Conservation (phyloP, 2,329 filamentous ascomycete genomes). For the Monilinia fructigena region DNA sequence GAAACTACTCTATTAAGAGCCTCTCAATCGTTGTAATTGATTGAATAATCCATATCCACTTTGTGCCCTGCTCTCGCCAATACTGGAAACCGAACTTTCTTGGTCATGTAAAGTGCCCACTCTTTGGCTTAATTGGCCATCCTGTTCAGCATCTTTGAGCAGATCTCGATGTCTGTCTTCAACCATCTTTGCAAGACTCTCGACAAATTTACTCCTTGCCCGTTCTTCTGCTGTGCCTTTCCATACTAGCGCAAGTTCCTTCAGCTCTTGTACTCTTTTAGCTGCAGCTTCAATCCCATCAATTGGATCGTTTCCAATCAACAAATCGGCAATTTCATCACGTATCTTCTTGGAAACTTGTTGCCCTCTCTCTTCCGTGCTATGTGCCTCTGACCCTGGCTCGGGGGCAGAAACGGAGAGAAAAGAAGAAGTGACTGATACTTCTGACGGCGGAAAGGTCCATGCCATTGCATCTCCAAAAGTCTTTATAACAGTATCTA, state of each 20-base stretch:
- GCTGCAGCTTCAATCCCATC: conserved; percentile 72
- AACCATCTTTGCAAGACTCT: conserved; percentile 75
- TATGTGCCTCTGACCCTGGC: conserved; percentile 61
- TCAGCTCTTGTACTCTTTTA: conserved; percentile 71
- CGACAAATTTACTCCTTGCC: conserved; percentile 76
- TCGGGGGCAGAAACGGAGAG: conserved; percentile 88
- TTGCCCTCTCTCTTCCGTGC: conserved; percentile 82
- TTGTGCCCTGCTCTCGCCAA: conserved; percentile 32
- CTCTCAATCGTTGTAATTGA: conserved; percentile 41
- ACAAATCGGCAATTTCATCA: conserved; percentile 67
- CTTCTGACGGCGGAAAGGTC: conserved; percentile 82
- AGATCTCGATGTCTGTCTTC: conserved; percentile 60
- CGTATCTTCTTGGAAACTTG: conserved; percentile 70
- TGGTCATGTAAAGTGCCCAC: conserved; percentile 35
- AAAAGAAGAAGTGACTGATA: conserved; percentile 80
- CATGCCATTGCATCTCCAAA: conserved; percentile 98
- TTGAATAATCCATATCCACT: conserved; percentile 41
- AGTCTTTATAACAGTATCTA: conserved; percentile 84
- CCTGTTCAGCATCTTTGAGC: conserved; percentile 38
- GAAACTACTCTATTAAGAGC: conserved; percentile 31
- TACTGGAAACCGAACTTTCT: conserved; percentile 19
- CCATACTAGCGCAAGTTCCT: conserved; percentile 78
- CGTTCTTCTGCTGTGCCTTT: conserved; percentile 95
- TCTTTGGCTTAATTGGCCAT: conserved; percentile 32
- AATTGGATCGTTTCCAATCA: conserved; percentile 60